These are phyloP conservation scores for Penicillium sp. DNA, from an alignment of 2,329 filamentous ascomycete species.

Conservation along the genomic window DNA sequence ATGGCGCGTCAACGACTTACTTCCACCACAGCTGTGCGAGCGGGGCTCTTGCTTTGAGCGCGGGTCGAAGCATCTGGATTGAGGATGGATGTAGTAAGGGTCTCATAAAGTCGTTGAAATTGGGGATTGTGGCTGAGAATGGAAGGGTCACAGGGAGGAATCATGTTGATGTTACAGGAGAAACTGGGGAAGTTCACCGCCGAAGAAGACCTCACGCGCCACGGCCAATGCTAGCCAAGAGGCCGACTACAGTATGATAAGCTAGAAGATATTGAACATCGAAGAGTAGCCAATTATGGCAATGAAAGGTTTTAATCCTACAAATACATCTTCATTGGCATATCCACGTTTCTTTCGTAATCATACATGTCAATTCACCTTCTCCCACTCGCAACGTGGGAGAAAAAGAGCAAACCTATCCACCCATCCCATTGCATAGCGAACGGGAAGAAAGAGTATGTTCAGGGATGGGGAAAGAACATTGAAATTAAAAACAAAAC, in stretches of 20 bases:
- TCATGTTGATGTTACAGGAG: constrained; percentile 32
- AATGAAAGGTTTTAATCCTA: constrained; percentile 7
- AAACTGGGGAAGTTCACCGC: constrained; percentile 20
- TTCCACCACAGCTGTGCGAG: constrained; percentile 30
- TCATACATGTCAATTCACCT: constrained; percentile 32
- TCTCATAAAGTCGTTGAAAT: constrained; percentile 43
- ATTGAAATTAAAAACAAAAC: constrained; percentile 13
- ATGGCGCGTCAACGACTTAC: constrained; percentile 26
- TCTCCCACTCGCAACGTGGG: constrained; percentile 12
- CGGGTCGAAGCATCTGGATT: constrained; percentile 42
- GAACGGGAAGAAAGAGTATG: constrained; percentile 7
- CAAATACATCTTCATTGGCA: constrained; percentile 27
- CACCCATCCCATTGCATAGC: constrained; percentile 1
- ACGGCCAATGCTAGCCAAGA: not conserved
- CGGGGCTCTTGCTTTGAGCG: constrained; percentile 29
- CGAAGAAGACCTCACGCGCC: constrained; percentile 2
- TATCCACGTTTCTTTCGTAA: constrained; percentile 40
- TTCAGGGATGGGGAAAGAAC: constrained; percentile 7
- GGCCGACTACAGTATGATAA: not conserved
- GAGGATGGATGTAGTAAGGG: constrained; percentile 38
- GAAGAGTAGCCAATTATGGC: not conserved
- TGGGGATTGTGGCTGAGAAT: constrained; percentile 42
- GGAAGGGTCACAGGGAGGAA: constrained; percentile 41
- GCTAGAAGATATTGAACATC: not conserved
- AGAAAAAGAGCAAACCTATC: constrained; percentile 15